These are phyloP conservation scores for Vigna radiata DNA, from an alignment of 306 rosid species.

Conservation along the genomic window DNA sequence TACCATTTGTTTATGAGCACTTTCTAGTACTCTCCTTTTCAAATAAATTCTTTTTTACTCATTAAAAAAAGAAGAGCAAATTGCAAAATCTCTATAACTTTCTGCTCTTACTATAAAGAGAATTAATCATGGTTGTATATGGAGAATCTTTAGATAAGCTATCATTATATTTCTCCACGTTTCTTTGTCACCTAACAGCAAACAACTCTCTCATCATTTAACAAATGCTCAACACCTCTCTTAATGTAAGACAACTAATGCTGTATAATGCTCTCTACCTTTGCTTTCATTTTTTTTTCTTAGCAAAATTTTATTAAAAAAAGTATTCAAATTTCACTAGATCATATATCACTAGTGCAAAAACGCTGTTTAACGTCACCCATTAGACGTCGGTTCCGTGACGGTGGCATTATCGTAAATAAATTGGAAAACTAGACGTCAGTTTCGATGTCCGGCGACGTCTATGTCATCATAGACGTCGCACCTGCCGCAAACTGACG, in stretches of 20 bases:
- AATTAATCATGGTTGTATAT: slow-evolving; percentile 38
- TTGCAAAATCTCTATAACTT: slow-evolving; percentile 16
- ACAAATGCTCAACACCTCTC: slow-evolving; percentile 33
- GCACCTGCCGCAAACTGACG: too few species aligned
- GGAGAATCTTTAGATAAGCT: slow-evolving; percentile 51
- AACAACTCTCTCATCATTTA: slow-evolving; percentile 53
- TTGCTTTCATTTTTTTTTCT: slow-evolving; percentile 26
- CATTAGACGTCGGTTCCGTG: too few species aligned
- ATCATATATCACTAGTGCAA: too few species aligned
- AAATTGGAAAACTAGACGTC: too few species aligned
- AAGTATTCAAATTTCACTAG: background rate
- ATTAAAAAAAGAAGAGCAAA: background rate
- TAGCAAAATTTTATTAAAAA: background rate
- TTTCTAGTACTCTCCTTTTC: background rate
- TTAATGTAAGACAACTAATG: slow-evolving; percentile 46
- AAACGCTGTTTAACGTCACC: too few species aligned
- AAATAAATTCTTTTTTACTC: background rate
- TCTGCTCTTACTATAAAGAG: slow-evolving; percentile 45
- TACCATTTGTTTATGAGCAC: background rate
- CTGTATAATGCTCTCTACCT: slow-evolving; percentile 37
- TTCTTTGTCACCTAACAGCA: slow-evolving; percentile 67
- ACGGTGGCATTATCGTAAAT: too few species aligned
- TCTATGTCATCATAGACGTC: too few species aligned
- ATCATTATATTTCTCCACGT: slow-evolving; percentile 55
- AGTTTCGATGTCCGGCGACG: too few species aligned